Base-by-base conservation (phyloP, 371 early-diverging fungal species). In the Mortierella sp. region DNA sequence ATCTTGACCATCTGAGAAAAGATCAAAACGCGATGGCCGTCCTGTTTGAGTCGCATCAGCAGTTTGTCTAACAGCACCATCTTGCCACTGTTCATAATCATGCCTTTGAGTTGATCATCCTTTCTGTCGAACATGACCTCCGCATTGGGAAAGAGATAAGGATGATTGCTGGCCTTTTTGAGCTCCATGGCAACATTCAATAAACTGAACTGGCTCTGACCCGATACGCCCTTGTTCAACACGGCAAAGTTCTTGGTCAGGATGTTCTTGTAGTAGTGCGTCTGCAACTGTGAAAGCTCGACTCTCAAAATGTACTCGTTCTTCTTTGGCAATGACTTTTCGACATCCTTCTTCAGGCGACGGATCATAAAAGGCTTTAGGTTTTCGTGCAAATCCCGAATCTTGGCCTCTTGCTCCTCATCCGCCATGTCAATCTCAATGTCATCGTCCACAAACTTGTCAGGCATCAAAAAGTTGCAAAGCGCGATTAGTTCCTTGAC, bases 81-180 rank as follows among this genome's bases (percentile, higher is more conserved):
- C 72, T 98, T 98, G 49, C 98, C 98, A 81, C 94, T 94, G 83
- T 91, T 94, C 57, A 83, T 84, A 34, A 98, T 87, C 12, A 98
- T 78, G 0, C 93, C 96, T 43, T 87, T 84, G 34, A 94, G 81
- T 60, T 89, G 90, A 8, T 93, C 95, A 19, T 91, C 89, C 14
- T 89, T 86, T 54, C 83, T 82, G 2, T 80, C 82, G 18, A 88
- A 85, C 24, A 76, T 68, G 18, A 83, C 80, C 83, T 98, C 98
- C 3, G 95, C 95, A 54, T 94, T 93, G 13, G 93, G 93, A 48
- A 99, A 93, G 47, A 99, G 82, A 79, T 92, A 99, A 2, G 99
- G 99, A 80, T 99, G 99, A 78, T 99, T 99, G 66, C 97, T 94
- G 53, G 96, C 98, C 80, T 99, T 99, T 80, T 99, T 96, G 34